phyloP scores from a whole-genome alignment of 2,329 filamentous ascomycete species.

The Cordyceps cicadae region DNA sequence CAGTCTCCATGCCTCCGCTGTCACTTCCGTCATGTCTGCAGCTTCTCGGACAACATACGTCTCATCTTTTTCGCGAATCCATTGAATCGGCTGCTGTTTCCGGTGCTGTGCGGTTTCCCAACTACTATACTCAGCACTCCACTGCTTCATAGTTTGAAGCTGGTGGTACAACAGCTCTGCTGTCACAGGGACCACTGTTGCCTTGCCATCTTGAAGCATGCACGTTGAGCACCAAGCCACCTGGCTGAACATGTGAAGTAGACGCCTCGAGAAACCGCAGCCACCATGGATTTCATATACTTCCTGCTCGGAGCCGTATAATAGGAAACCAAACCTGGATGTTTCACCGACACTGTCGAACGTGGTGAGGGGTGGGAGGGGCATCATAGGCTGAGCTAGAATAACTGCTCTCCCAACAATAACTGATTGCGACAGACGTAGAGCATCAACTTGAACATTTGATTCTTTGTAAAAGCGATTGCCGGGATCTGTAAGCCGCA shows the following conservation, averaged over 20 bases:
- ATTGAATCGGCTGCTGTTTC: constrained; percentile 19
- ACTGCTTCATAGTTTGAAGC: constrained; percentile 26
- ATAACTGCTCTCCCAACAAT: constrained; percentile 32
- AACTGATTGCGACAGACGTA: constrained; percentile 30
- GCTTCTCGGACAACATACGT: constrained; percentile 20
- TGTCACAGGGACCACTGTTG: constrained; percentile 24
- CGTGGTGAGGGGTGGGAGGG: constrained; percentile 19
- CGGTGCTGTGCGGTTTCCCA: constrained; percentile 16
- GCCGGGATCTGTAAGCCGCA: constrained; percentile 29
- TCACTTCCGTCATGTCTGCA: constrained; percentile 31
- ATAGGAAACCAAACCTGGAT: constrained; percentile 30
- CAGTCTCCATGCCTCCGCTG: constrained; percentile 34
- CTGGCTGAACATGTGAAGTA: constrained; percentile 30
- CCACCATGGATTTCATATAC: constrained; percentile 32
- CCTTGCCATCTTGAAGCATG: constrained; percentile 25
- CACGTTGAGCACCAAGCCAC: constrained; percentile 30
- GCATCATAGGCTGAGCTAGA: constrained; percentile 31
- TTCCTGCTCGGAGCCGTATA: constrained; percentile 28
- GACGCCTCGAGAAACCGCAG: constrained; percentile 33
- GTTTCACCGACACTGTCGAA: constrained; percentile 24
- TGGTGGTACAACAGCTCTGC: constrained; percentile 21
- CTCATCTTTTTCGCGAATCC: constrained; percentile 21
- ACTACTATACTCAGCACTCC: constrained; percentile 24
- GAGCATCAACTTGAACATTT: constrained; percentile 26
- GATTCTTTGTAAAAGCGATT: constrained; percentile 27